Percentiles rank a stretch among this genome's conserved stretches.
These are phyloP conservation scores for Backusella liffmaniae DNA, from an alignment of 192 early-diverging fungal genomes.

Conservation along the genomic window DNA sequence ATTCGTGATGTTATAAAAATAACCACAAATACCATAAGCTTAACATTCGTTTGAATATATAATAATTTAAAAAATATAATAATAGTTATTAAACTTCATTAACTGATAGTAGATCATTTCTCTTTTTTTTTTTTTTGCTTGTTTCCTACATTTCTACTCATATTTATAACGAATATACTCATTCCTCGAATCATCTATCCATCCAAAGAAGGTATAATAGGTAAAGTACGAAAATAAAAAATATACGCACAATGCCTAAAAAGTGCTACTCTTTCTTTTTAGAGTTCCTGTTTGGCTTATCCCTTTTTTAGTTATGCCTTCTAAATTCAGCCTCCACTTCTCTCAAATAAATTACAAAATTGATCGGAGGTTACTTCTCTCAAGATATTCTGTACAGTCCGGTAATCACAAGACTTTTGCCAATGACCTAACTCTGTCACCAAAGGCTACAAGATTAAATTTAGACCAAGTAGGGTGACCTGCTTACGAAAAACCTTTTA, in stretches of 20 bases:
- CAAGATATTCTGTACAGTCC: not conserved
- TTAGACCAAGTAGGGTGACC: conserved; percentile 1
- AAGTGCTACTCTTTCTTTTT: not conserved
- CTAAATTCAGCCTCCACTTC: conserved; percentile 2
- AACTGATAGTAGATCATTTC: not conserved
- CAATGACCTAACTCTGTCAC: not conserved
- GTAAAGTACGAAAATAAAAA: not conserved
- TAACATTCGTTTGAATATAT: not conserved
- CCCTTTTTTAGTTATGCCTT: conserved; percentile 1
- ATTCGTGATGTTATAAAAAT: not conserved
- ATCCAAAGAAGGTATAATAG: not conserved
- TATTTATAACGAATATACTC: not conserved
- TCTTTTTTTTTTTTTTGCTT: not conserved
- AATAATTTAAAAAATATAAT: not conserved
- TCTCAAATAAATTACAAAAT: not conserved
- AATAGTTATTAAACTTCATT: not conserved
- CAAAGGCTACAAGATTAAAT: conserved; percentile 2
- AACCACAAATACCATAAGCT: not conserved
- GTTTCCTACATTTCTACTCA: not conserved
- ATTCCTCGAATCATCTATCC: not conserved
- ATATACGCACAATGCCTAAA: not conserved
- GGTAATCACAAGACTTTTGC: conserved; percentile 4
- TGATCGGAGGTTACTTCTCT: conserved; percentile 4
- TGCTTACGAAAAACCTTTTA: not conserved
- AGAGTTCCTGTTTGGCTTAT: not conserved